Base-by-base conservation (phyloP, 2,329 filamentous ascomycete species). In the Cordyceps fumosorosea region DNA sequence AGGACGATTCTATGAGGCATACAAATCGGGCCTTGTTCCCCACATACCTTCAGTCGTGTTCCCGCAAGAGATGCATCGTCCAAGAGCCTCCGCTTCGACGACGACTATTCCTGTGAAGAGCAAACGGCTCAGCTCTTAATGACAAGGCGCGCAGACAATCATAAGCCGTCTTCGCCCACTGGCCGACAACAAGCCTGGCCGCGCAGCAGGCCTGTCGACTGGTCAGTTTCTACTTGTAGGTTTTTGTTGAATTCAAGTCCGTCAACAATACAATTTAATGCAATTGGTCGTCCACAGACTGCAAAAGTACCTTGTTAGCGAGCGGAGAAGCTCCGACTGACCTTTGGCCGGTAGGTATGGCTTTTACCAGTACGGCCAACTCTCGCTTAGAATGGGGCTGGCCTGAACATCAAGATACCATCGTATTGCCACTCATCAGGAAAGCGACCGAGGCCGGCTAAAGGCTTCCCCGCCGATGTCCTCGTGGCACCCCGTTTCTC, bases 401-500 rank as follows among this genome's bases (percentile, higher is more conserved):
- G 16, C 24, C 11, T 51, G 48, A 14, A 32, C 48, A 51, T 53
- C 32, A 53, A 20, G 51, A 53, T 53, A n/a, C 6, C n/a, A 53
- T 53, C 51, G 32, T 24, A 20, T 34, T 10, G 32, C 16, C 48
- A n/a, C 24, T n/a, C 32, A 5, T n/a, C 32, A 5, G 11, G n/a
- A 37, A 37, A 22, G 29, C 10, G 32, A 42, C 34, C 20, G 52
- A 55, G 32, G 37, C 37, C 16, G 22, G 34, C 18, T 14, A 18
- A 24, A 34, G 7, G 40, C 12, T 40, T 34, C 52, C 22, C 22
- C 34, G 34, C 52, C 52, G 37, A 55, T 44, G 52, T 55, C 52
- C 52, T 40, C 52, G 52, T 55, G 52, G 52, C 52, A 55, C 12
- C 40, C 52, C 52, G 52, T 55, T n/a, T 55, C 22, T 51, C 48